Percentiles rank a stretch among this genome's conserved stretches.
Evolutionary conservation across 495 filamentous ascomycete species (phyloP).

Genomic region (Cryomyces minteri): DNA sequence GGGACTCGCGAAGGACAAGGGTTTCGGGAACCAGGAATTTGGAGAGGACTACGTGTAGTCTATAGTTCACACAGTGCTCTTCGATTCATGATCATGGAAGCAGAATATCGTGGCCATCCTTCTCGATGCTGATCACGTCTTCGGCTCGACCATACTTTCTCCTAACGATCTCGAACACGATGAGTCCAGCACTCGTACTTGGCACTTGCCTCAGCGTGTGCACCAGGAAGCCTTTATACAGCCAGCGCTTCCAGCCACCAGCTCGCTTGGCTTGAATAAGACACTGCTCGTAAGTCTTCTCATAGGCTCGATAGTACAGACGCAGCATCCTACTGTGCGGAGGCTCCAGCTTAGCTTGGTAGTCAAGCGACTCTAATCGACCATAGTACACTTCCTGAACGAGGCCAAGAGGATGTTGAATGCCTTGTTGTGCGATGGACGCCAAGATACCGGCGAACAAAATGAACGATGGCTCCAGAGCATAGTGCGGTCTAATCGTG

Average conservation of each 20-base stretch:
- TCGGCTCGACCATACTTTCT: slow-evolving; percentile 54
- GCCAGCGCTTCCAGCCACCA: slow-evolving; percentile 49
- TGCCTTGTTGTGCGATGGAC: slow-evolving; percentile 52
- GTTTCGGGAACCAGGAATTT: too few species aligned
- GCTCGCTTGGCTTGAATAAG: slow-evolving; percentile 37
- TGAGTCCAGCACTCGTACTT: slow-evolving; percentile 71
- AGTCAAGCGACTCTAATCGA: slow-evolving; percentile 60
- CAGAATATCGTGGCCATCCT: slow-evolving; percentile 61
- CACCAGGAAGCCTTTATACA: slow-evolving; percentile 60
- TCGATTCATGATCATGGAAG: slow-evolving; percentile 19
- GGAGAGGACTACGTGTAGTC: too few species aligned
- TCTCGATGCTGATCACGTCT: slow-evolving; percentile 43
- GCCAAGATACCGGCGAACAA: slow-evolving; percentile 60
- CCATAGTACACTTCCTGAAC: slow-evolving; percentile 66
- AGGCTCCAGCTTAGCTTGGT: slow-evolving; percentile 31
- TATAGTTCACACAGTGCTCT: too few species aligned
- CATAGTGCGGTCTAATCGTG: slow-evolving; percentile 65
- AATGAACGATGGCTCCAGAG: slow-evolving; percentile 67
- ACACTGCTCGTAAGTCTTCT: slow-evolving; percentile 56
- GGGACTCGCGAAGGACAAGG: too few species aligned
- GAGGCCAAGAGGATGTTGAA: slow-evolving; percentile 61
- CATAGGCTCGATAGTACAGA: slow-evolving; percentile 58
- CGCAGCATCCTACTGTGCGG: slow-evolving; percentile 29
- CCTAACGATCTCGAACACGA: slow-evolving; percentile 77
- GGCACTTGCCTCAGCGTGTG: slow-evolving; percentile 67